phyloP scores from a whole-genome alignment of 495 filamentous ascomycete species.

The Neurospora sp. region DNA sequence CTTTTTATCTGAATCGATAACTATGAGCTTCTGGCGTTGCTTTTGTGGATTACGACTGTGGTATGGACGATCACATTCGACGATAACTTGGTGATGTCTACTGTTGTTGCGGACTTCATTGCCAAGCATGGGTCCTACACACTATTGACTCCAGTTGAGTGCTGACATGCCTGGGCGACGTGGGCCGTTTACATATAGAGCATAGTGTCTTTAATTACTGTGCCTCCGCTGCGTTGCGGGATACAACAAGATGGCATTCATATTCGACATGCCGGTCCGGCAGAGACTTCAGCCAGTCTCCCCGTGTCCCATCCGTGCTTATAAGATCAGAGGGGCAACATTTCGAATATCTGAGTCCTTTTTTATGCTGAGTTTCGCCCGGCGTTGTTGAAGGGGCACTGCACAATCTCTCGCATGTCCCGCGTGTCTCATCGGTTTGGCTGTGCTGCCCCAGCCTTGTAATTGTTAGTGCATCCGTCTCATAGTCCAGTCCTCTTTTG shows the following conservation, averaged over 20 bases:
- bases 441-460: not conserved
- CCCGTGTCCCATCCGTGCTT: not conserved
- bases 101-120: not conserved
- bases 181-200: not conserved
- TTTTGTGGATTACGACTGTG: not conserved
- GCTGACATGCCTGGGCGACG: not conserved
- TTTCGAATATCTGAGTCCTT: not conserved
- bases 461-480: not conserved
- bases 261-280: not conserved
- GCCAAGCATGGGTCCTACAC: not conserved
- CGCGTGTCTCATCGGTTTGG: not conserved
- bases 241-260: not conserved
- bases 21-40: not conserved
- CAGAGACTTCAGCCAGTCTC: not conserved
- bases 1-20: not conserved
- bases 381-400: not conserved
- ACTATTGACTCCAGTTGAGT: not conserved
- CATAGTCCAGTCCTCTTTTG: not conserved
- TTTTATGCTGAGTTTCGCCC: not conserved
- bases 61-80: not conserved
- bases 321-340: not conserved
- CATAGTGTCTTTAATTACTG: not conserved
- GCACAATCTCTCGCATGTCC: not conserved
- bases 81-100: not conserved
- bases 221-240: not conserved